Percentiles rank a stretch among this genome's conserved stretches.
Conservation (phyloP, 805 yeast species). For the Saccharomycopsis sp. region DNA sequence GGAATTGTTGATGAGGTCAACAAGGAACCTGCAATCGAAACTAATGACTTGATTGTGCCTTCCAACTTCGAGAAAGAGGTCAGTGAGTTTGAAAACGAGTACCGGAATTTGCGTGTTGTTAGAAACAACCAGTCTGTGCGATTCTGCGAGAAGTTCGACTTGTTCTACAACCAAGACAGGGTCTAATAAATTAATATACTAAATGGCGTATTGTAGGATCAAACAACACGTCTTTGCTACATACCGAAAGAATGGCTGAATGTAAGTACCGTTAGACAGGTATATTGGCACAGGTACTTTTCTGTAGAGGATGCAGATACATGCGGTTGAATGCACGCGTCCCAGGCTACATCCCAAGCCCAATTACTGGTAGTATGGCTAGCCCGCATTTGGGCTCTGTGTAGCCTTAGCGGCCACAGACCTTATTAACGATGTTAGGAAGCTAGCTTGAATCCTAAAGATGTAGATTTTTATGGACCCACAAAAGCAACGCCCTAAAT, state of each 20-base stretch:
- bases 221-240: not conserved
- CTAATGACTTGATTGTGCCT: slow-evolving; percentile 24
- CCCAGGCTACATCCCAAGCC: too few relatives aligned
- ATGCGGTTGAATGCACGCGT: too few relatives aligned
- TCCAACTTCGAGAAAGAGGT: slow-evolving; percentile 15
- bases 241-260: not conserved
- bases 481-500: not conserved
- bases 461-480: too few relatives aligned
- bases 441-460: not conserved
- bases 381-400: too few relatives aligned
- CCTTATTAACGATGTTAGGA: not conserved
- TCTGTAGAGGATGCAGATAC: too few relatives aligned
- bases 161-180: not conserved
- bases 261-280: not conserved
- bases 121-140: slow-evolving; percentile 33
- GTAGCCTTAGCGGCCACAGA: too few relatives aligned
- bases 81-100: slow-evolving; percentile 15
- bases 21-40: slow-evolving; percentile 24
- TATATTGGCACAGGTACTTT: not conserved
- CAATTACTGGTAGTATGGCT: too few relatives aligned
- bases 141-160: slow-evolving; percentile 28
- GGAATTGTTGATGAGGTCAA: slow-evolving; percentile 4
- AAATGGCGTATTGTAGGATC: not conserved
- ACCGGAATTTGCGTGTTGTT: slow-evolving; percentile 29
- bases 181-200: too few relatives aligned